Base-by-base conservation (phyloP, 768 basidiomycete species). In the Mycena vulgaris region DNA sequence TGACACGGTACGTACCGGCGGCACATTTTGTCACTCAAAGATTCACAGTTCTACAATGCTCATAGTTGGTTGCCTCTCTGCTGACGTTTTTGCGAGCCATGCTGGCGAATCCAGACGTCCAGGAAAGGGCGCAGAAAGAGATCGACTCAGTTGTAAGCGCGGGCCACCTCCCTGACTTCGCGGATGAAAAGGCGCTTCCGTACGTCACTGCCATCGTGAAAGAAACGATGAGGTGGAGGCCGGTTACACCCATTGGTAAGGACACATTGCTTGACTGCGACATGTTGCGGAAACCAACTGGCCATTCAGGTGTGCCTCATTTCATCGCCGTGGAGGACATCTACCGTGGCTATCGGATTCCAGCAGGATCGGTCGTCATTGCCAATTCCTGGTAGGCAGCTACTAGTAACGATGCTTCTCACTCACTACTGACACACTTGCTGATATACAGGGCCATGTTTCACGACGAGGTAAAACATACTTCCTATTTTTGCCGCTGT, bases 71-170 rank as follows among this genome's bases (percentile, higher is more conserved):
- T 10, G 31, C 31, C 3, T 35, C 31, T 27, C 52, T 53, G 2
- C 40, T 68, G 25, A 69, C 69, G 16, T 78, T 81, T 60, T 42
- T 77, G 19, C 59, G 80, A n/a, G 79, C 78, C 16, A 80, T 82
- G 77, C 68, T 79, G 3, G 68, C 76, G 16, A 73, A 75, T 63
- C 80, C 78, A 3, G 74, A 73, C 13, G 66, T 66, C 3, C 80
- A 80, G 61, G 63, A 68, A 27, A 74, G 66, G 30, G 81, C 77
- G 9, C 81, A 83, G 61, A 63, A 71, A 13, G 78, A 82, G 58
- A 72, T 83, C 5, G 80, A 82, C 66, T 17, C 40, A 1, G 67
- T 80, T 13, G 59, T 78, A 6, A 75, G 74, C 8, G 16, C 61
- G 25, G 61, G 61, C 1, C 61, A 52, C 3, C 47, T 66, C 2